Conservation (phyloP, 169 alveolate genomes). For the Nephromyces sp. region DNA sequence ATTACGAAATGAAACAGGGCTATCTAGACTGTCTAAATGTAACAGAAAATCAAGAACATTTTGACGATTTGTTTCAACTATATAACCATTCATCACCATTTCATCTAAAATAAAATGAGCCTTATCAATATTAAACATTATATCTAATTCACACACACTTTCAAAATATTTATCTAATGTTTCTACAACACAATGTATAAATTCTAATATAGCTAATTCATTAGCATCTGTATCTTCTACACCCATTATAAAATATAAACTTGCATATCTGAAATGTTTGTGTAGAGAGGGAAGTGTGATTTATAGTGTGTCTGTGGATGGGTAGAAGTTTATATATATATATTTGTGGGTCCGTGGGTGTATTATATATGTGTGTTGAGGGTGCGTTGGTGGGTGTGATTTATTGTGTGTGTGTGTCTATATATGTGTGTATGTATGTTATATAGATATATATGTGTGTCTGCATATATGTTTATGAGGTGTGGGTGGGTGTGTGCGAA, state of each 20-base stretch:
- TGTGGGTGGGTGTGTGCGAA: too few species aligned
- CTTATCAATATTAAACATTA: conserved; percentile 93
- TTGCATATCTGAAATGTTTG: conserved; percentile 92
- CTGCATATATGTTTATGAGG: too few species aligned
- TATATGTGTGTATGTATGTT: neutral
- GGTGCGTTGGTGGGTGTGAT: neutral
- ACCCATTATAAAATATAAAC: conserved; percentile 90
- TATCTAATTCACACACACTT: conserved; percentile 87
- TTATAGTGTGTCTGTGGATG: too few species aligned
- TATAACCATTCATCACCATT: conserved; percentile 65
- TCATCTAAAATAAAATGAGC: conserved; percentile 95
- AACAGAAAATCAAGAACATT: conserved; percentile 4
- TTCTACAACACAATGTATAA: conserved; percentile 93
- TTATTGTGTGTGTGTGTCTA: too few species aligned
- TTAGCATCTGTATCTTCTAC: conserved; percentile 67
- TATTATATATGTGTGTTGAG: too few species aligned
- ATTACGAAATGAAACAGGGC: too few species aligned
- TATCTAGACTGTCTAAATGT: neutral
- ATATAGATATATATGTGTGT: too few species aligned
- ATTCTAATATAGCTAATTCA: conserved; percentile 89
- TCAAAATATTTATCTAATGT: conserved; percentile 93
- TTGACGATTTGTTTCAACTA: conserved; percentile 16
- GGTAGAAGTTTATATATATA: neutral
- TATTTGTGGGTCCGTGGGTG: neutral
- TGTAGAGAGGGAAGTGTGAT: too few species aligned